Conservation (phyloP, 2,329 filamentous ascomycete species). For the Allantophomopsis cytisporea region DNA sequence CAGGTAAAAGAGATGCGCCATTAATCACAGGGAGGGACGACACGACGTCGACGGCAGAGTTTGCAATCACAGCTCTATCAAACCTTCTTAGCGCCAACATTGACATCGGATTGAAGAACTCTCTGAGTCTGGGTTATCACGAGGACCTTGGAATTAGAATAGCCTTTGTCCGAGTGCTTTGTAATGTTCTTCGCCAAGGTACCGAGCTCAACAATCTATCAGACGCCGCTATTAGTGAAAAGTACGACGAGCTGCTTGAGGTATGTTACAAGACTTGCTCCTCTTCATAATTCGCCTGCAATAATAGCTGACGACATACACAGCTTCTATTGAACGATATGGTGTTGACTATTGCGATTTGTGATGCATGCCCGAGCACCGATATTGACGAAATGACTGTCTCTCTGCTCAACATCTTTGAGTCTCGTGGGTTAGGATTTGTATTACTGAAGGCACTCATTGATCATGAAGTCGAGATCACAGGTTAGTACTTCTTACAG, state of each 20-base stretch:
- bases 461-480: conserved; percentile 55
- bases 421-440: conserved; percentile 49
- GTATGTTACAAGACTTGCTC: conserved; percentile 18
- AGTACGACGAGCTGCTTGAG: conserved; percentile 52
- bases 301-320: background rate
- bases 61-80: conserved; percentile 54
- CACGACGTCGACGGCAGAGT: conserved; percentile 38
- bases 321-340: conserved; percentile 49
- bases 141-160: conserved; percentile 57
- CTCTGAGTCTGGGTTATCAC: conserved; percentile 56
- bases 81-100: conserved; percentile 60
- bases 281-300: background rate
- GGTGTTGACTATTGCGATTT: conserved; percentile 48
- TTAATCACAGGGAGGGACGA: conserved; percentile 33
- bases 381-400: conserved; percentile 59
- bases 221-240: conserved; percentile 53
- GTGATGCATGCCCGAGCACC: conserved; percentile 49
- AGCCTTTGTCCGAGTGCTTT: conserved; percentile 56
- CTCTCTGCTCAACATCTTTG: conserved; percentile 55
- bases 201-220: conserved; percentile 58
- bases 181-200: conserved; percentile 58
- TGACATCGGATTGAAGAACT: conserved; percentile 58
- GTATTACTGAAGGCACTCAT: conserved; percentile 52
- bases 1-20: conserved; percentile 26
- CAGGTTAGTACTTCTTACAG: conserved; percentile 27